A percentile compares a stretch with the other conserved stretches of the same genome.
These are phyloP conservation scores for Trichoderma koningiopsis DNA, from an alignment of 2,329 filamentous ascomycete species.

Conservation along the genomic window DNA sequence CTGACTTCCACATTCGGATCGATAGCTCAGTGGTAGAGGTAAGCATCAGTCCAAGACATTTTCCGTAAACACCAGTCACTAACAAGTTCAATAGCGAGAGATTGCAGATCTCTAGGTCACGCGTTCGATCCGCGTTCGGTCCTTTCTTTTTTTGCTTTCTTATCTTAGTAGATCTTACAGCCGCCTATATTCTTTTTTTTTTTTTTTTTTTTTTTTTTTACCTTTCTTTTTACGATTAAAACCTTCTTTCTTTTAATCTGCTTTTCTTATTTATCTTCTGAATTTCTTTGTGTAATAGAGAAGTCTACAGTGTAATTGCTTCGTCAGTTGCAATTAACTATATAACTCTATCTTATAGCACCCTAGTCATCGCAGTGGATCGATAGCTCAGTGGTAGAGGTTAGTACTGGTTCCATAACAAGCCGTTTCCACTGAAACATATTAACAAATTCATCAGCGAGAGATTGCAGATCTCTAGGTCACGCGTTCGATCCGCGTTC, in stretches of 20 bases:
- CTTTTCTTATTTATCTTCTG: too few species aligned
- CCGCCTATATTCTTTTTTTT: too few species aligned
- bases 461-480: background rate
- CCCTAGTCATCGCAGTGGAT: background rate
- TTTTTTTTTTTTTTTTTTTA: too few species aligned
- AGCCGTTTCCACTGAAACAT: too few species aligned
- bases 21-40: slow-evolving; percentile 1
- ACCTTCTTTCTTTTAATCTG: too few species aligned
- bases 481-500: background rate
- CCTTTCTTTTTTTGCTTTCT: background rate
- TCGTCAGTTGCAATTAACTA: background rate
- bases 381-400: background rate
- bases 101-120: slow-evolving; percentile 1
- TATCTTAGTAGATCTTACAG: too few species aligned
- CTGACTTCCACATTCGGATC: background rate
- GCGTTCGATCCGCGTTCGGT: background rate
- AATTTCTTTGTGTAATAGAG: too few species aligned
- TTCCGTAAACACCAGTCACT: background rate
- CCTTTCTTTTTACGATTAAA: too few species aligned
- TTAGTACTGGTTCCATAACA: background rate
- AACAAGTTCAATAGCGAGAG: background rate
- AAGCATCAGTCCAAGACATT: background rate
- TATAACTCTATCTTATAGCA: background rate
- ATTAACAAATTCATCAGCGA: background rate
- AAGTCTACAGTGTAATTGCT: too few species aligned